Evolutionary conservation across 2,329 filamentous ascomycete genomes (phyloP).

Genomic region (Colletotrichum filicis): DNA sequence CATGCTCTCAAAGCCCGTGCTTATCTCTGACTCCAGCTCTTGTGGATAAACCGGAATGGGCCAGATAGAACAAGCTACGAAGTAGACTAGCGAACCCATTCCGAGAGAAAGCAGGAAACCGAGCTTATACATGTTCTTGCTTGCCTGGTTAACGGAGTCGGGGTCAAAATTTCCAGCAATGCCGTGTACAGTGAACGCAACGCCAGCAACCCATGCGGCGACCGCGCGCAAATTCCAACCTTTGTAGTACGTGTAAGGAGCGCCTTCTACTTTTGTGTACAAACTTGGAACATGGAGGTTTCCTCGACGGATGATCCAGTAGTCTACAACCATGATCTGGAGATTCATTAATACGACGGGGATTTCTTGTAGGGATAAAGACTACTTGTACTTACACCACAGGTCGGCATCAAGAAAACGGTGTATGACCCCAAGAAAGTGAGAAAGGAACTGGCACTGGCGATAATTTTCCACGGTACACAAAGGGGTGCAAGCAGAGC

Average conservation of each 20-base stretch:
- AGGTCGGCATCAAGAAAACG: conserved; percentile 47
- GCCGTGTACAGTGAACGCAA: conserved; percentile 39
- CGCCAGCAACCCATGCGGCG: conserved; percentile 37
- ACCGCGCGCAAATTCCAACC: conserved; percentile 42
- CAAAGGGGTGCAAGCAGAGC: conserved; percentile 45
- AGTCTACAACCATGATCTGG: conserved; percentile 48
- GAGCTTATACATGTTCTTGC: conserved; percentile 41
- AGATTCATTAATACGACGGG: conserved; percentile 20
- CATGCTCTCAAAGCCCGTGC: conserved; percentile 35
- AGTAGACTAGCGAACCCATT: conserved; percentile 41
- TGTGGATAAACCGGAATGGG: conserved; percentile 37
- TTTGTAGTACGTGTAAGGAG: conserved; percentile 43
- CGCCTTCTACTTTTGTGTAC: conserved; percentile 38
- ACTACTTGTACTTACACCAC: conserved; percentile 28
- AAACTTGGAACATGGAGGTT: conserved; percentile 47
- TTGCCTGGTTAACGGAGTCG: conserved; percentile 36
- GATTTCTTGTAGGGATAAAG: no score
- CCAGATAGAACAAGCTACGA: conserved; percentile 35
- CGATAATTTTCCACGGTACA: conserved; percentile 44
- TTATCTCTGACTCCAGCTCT: conserved; percentile 23
- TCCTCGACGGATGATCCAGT: conserved; percentile 43
- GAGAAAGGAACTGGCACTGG: conserved; percentile 38
- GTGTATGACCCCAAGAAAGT: conserved; percentile 40
- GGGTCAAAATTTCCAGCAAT: conserved; percentile 40
- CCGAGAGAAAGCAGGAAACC: conserved; percentile 42